Evolutionary conservation across 1,139 yeast genomes (phyloP), one percentile per base, ranked within the genome.

Genomic region (Sugiyamaella castrensis): DNA sequence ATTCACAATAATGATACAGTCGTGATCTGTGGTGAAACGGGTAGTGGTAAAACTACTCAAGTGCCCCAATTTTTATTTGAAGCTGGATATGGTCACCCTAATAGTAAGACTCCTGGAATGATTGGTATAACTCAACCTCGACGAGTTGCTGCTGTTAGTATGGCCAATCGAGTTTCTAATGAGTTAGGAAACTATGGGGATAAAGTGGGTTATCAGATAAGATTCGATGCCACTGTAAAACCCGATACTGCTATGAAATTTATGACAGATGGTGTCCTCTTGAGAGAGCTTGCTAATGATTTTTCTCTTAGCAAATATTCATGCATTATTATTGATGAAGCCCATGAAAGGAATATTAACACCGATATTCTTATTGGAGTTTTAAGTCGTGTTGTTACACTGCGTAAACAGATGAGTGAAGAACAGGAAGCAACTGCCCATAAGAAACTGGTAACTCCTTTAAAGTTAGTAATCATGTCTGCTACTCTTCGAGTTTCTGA

Each of bases 41-140:
- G 98, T 67, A 88, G 96, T 7, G 98, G 98, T 72, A 92, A 92
- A 65, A 92, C 98, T 3, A 92, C 98, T 0, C 98, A 92, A 69
- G 87, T 92, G 27, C 98, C 98, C 0, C 98, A 92, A 62, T 88
- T 92, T 61, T 67, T 91, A 43, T 86, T 81, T 62, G 98, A 91
- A 67, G 82, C 95, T 0, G 97, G 97, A 1, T 89, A 83, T 65
- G 96, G 96, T 11, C 72, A 74, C 50, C 65, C 72, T 4, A 75
- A 75, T 1, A 80, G 88, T 24, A 82, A 79, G 9, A 81, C 80
- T 31, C 92, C 96, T 0, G 98, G 97, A 1, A 83, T 91, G 86
- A 87, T 92, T 61, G 98, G 97, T 50, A 76, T 94, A 27, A 92
- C 99, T 0, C 98, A 92, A 68, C 98, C 99, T 0, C 80, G 99